Evolutionary conservation across 768 basidiomycete species (phyloP), one percentile per base, ranked within the genome.

Genomic region (Kondoa malvinella): DNA sequence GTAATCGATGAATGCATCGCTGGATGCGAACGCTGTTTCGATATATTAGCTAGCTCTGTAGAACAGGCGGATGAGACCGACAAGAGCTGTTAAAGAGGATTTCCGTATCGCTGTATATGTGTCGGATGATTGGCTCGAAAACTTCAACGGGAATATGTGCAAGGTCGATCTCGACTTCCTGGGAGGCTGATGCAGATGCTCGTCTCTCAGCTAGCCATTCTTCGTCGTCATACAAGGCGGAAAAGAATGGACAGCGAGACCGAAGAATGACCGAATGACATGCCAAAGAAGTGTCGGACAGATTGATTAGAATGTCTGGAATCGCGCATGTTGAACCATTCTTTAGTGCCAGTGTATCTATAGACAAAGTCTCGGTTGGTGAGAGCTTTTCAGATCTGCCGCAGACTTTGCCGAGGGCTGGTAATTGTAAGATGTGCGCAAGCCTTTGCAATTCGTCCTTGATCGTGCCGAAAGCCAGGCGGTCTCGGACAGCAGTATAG

Each of bases 1-100:
- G 71, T 92, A 89, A 69, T 90, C 87, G 67, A 97, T 76, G 32
- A 89, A 79, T 34, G 87, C 84, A 67, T 97, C 90, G 3, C 84
- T 78, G 1, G 82, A 82, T 29, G 82, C 77, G 73, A 84, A 86
- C 64, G 86, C 87, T 87, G 73, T 17, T n/a, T n/a, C n/a, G 57
- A 64, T 57, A 58, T 65, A 67, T 63, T 15, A 34, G 17, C 66
- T 61, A 21, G 17, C 33, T 50, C 40, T 50, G 27, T 15, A 34
- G 27, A n/a, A 40, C 26, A 15, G 15, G 27, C 25, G 14, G 33
- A 59, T 3, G 1, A 17, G 2, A 78, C 83, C 73, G 73, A 86
- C 87, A 85, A 21, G 90, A 77, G 17, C 79, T 79, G 61, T 86
- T 81, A 72, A 95, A 92, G 76, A 92, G 78, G 66, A 83, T 83